Evolutionary conservation across 768 basidiomycete genomes (phyloP).

Genomic region (Trichaptum fuscoviolaceum): DNA sequence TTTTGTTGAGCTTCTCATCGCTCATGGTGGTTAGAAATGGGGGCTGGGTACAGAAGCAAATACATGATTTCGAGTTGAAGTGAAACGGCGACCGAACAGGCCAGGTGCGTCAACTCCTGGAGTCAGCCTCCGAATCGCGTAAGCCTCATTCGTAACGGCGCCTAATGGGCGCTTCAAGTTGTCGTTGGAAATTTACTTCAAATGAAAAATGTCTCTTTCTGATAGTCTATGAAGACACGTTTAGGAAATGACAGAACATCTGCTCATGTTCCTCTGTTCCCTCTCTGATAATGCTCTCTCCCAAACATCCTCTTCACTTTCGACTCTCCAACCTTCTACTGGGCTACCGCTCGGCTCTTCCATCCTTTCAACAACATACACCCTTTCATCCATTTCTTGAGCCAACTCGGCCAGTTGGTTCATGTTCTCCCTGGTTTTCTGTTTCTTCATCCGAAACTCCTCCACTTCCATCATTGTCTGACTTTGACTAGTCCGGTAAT

Average conservation of each 20-base stretch:
- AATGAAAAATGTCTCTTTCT: background rate
- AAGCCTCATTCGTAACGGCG: background rate
- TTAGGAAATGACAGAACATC: background rate
- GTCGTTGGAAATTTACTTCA: background rate
- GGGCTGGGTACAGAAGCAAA: background rate
- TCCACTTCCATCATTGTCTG: background rate
- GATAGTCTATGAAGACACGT: background rate
- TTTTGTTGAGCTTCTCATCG: background rate
- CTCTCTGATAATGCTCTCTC: background rate
- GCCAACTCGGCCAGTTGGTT: background rate
- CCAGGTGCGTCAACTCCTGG: background rate
- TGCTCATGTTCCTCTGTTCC: background rate
- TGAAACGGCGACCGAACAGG: background rate
- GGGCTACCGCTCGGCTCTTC: background rate
- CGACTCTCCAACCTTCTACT: background rate
- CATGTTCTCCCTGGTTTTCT: background rate
- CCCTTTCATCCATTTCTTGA: background rate
- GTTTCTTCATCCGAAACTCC: background rate
- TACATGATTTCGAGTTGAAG: background rate
- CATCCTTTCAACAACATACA: conserved; percentile 3
- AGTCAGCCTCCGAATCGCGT: background rate
- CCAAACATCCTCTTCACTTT: background rate
- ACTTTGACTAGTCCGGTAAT: background rate
- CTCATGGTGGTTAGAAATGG: background rate
- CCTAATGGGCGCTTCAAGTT: background rate